Evolutionary conservation across 108 stramenopile species (phyloP).

Genomic region (Nitzschia sp.): DNA sequence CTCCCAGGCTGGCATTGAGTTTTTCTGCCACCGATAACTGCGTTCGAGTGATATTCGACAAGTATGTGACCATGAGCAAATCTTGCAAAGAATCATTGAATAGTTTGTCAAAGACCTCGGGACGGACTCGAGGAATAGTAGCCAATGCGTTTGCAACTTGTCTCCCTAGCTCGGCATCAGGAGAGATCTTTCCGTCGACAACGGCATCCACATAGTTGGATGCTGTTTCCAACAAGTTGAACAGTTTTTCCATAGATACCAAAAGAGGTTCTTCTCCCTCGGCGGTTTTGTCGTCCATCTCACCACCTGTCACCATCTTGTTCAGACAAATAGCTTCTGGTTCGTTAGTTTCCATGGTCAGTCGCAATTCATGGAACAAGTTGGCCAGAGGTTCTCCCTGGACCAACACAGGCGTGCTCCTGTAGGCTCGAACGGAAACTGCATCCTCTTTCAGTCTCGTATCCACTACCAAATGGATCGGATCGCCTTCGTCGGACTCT

Average conservation of each 20-base stretch:
- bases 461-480: slow-evolving; percentile 89
- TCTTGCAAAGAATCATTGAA: slow-evolving; percentile 94
- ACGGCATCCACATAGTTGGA: slow-evolving; percentile 86
- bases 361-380: slow-evolving; percentile 88
- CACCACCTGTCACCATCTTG: slow-evolving; percentile 63
- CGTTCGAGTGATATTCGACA: slow-evolving; percentile 90
- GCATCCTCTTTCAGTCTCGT: slow-evolving; percentile 68
- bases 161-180: slow-evolving; percentile 75
- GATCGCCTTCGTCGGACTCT: slow-evolving; percentile 89
- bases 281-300: slow-evolving; percentile 9
- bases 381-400: slow-evolving; percentile 86
- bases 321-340: slow-evolving; percentile 88
- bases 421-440: slow-evolving; percentile 80
- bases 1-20: slow-evolving; percentile 81
- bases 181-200: slow-evolving; percentile 65
- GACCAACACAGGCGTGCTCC: slow-evolving; percentile 69
- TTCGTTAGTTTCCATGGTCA: slow-evolving; percentile 72
- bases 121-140: slow-evolving; percentile 85
- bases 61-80: slow-evolving; percentile 96
- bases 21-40: slow-evolving; percentile 96
- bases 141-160: slow-evolving; percentile 86
- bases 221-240: slow-evolving; percentile 79
- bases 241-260: slow-evolving; percentile 76
- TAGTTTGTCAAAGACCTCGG: slow-evolving; percentile 88
- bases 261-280: slow-evolving; percentile 40